Base-by-base conservation (phyloP, 352 stramenopile genomes). In the Albugo laibachii region DNA sequence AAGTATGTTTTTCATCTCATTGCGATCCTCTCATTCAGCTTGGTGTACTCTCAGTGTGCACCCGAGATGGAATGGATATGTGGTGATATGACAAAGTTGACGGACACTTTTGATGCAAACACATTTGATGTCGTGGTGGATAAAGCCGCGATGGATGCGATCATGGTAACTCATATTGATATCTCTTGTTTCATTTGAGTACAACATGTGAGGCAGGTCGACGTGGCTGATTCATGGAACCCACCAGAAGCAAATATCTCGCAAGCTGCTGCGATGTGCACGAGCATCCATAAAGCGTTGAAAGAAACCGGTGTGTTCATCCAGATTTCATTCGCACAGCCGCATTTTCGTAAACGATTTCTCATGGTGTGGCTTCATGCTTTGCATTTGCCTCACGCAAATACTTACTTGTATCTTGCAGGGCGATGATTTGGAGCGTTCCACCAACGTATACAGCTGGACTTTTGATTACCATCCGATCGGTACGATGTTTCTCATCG, bases 131-230 rank as follows among this genome's bases (percentile, higher is more conserved):
- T 85, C 13, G 70, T 89, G 16, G 70, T 89, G 24, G 77, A 89
- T 54, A 89, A 89, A 56, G 77, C 77, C 18, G 72, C 72, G 13
- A 89, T 89, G 77, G 77, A 89, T 50, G 77, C 77, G 18, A 60
- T 89, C 19, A 76, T 88, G 55, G 61, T 62, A 20, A 19, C 36
- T n/a, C 21, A 36, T 18, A 13, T 1, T 24, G 21, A n/a, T 20
- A n/a, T 2, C 2, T 14, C 2, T 19, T 20, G 42, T 13, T 50
- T n/a, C 14, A 45, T 38, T 0, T 36, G 36, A 47, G 21, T 11
- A 58, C 10, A 24, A 46, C 16, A 47, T 20, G 5, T 5, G 11
- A 1, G 5, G 36, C 16, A 62, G 56, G 69, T 66, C 27, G 69
- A 80, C 43, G 72, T 83, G 54, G 70, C 64, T 37, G 71, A 85